A percentile compares a stretch with the other conserved stretches of the same genome.
Evolutionary conservation across 345 rosid species (phyloP).

Genomic region (Linum lewisii): DNA sequence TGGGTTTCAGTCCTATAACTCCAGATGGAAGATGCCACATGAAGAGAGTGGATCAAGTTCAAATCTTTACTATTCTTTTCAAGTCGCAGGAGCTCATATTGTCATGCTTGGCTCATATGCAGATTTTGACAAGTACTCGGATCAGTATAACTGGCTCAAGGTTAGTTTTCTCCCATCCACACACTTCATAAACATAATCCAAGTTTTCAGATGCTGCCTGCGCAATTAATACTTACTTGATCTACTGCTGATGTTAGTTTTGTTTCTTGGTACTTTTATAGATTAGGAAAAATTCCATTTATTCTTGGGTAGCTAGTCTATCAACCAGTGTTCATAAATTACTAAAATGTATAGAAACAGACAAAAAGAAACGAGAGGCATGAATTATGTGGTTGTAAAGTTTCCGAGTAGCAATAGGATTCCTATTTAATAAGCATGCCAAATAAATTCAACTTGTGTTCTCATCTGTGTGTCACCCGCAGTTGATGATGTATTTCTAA

Average conservation of each 20-base stretch:
- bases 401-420: not conserved
- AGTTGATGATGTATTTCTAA: not conserved
- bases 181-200: constrained; percentile 13
- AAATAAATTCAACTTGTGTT: too few species aligned
- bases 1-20: constrained; percentile 65
- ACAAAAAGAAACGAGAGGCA: too few species aligned
- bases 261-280: too few species aligned
- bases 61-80: constrained; percentile 90
- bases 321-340: too few species aligned
- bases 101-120: constrained; percentile 87
- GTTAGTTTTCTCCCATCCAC: constrained; percentile 28
- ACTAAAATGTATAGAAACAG: too few species aligned
- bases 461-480: not conserved
- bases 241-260: too few species aligned
- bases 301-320: too few species aligned
- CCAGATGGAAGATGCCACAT: constrained; percentile 94
- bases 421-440: not conserved
- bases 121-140: constrained; percentile 53
- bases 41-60: constrained; percentile 83
- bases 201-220: too few species aligned
- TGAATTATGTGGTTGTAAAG: too few species aligned
- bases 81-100: constrained; percentile 72
- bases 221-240: too few species aligned
- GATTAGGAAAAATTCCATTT: too few species aligned
- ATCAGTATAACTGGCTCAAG: constrained; percentile 80